Evolutionary conservation across 257 asterid species (phyloP).

Genomic region (Penstemon barbatus): DNA sequence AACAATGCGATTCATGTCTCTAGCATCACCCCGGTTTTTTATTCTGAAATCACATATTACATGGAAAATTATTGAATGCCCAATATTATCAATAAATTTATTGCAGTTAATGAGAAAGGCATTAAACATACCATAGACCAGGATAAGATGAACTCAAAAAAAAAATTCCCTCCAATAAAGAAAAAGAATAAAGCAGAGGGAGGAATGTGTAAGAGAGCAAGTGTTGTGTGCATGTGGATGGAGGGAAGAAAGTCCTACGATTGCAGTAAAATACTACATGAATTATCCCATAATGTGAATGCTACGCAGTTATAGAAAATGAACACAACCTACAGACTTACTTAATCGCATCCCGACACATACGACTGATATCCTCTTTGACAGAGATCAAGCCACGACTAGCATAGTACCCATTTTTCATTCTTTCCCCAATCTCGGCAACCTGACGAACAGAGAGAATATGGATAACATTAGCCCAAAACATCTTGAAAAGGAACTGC

Average conservation of each 20-base stretch:
- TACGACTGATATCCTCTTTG: constrained; percentile 85
- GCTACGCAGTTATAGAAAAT: constrained; percentile 21
- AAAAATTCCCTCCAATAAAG: background rate
- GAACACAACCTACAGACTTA: constrained; percentile 43
- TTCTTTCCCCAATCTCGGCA: constrained; percentile 73
- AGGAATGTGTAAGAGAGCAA: background rate
- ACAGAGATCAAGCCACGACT: constrained; percentile 77
- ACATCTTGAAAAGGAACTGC: constrained; percentile 7
- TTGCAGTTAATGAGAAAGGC: background rate
- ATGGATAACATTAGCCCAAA: constrained; percentile 16
- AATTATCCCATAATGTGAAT: constrained; percentile 16
- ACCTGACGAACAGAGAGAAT: constrained; percentile 56
- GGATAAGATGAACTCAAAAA: background rate
- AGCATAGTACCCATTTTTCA: constrained; percentile 80
- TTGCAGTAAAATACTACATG: background rate
- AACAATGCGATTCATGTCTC: constrained; percentile 65
- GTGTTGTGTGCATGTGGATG: background rate
- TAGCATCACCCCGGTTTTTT: constrained; percentile 62
- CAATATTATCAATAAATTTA: background rate
- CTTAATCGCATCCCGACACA: constrained; percentile 96
- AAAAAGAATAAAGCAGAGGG: background rate
- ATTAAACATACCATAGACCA: background rate
- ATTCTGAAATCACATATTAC: constrained; percentile 48
- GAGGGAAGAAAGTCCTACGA: background rate
- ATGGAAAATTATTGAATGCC: constrained; percentile 7